Conservation (phyloP, 2,329 filamentous ascomycete genomes). For the Cordyceps javanica region DNA sequence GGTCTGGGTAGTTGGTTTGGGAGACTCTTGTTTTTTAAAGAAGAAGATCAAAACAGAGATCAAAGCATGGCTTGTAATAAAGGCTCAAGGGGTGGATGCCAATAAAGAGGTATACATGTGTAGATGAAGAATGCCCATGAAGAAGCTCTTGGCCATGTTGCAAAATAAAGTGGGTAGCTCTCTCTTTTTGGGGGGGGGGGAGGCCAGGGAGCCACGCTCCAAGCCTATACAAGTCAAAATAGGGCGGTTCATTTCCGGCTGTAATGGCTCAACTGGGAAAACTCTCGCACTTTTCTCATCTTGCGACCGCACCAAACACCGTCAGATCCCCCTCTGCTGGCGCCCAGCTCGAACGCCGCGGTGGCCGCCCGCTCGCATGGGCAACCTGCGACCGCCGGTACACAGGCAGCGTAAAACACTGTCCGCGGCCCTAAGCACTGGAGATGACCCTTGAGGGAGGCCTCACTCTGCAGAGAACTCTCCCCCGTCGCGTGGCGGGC, state of each 20-base stretch:
- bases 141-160: no score
- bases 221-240: constrained; percentile 21
- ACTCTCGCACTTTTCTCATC: constrained; percentile 45
- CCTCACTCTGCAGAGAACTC: constrained; percentile 65
- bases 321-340: constrained; percentile 47
- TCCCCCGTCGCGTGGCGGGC: constrained; percentile 65
- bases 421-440: constrained; percentile 58
- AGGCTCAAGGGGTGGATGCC: no score
- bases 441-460: constrained; percentile 65
- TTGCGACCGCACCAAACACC: constrained; percentile 44
- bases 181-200: not conserved
- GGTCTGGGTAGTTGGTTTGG: no score
- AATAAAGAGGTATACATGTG: no score
- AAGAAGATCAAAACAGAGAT: no score
- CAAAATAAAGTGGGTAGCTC: not conserved
- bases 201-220: not conserved
- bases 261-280: constrained; percentile 60
- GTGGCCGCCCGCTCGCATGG: constrained; percentile 60
- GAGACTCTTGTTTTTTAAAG: not conserved
- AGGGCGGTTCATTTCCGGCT: constrained; percentile 32
- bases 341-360: constrained; percentile 65
- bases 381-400: constrained; percentile 58
- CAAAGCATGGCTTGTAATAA: not conserved
- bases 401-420: constrained; percentile 22
- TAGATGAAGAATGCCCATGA: no score